phyloP scores from a whole-genome alignment of 2,329 filamentous ascomycete species.

The Fusarium sp. region DNA sequence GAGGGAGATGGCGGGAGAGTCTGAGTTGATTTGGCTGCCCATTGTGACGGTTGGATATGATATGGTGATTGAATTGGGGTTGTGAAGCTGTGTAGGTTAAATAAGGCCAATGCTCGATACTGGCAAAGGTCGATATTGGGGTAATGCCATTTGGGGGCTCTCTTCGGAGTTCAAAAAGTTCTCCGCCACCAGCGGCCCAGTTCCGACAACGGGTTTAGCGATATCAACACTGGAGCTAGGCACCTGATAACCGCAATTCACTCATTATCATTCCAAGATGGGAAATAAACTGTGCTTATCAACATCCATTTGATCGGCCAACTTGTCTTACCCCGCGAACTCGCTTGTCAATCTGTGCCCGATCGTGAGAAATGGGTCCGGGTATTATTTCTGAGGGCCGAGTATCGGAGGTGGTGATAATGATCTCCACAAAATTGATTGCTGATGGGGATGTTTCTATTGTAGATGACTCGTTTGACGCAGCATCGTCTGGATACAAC shows the following conservation, averaged over 20 bases:
- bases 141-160: not conserved
- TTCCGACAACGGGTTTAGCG: constrained; percentile 15
- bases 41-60: constrained; percentile 12
- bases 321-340: constrained; percentile 24
- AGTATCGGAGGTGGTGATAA: constrained; percentile 9
- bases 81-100: not conserved
- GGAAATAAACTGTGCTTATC: not conserved
- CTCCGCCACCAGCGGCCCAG: constrained; percentile 10
- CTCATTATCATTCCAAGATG: constrained; percentile 4
- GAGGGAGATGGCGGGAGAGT: constrained; percentile 28
- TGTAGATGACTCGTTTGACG: constrained; percentile 6
- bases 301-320: constrained; percentile 4
- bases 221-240: not conserved
- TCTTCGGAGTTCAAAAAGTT: constrained; percentile 28
- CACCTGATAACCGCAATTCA: not conserved
- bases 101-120: not conserved
- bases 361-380: constrained; percentile 5
- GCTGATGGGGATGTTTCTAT: not conserved
- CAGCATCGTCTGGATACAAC: not conserved
- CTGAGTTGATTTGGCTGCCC: constrained; percentile 25
- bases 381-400: constrained; percentile 26
- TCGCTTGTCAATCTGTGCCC: not conserved
- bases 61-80: not conserved
- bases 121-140: not conserved
- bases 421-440: constrained; percentile 9